Conservation (phyloP, 169 alveolate genomes). For the Cryptosporidium bovis region DNA sequence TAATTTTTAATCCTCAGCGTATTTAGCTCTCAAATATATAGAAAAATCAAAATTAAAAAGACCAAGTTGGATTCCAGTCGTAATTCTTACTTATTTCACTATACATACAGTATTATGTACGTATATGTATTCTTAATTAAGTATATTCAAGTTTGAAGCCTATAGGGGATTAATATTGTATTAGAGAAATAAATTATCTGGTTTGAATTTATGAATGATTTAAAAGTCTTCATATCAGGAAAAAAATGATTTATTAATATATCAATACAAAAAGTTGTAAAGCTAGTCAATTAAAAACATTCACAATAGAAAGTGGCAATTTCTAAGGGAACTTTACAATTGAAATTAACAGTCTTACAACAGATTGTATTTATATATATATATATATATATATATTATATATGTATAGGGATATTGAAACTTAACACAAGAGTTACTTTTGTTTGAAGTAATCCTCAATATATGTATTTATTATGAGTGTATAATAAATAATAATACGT, state of each 20-base stretch:
- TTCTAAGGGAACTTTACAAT: slow-evolving; percentile 47
- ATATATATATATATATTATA: no score
- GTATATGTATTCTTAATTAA: slow-evolving; percentile 17
- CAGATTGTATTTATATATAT: slow-evolving; percentile 43
- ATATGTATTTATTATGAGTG: not conserved
- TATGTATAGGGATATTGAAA: slow-evolving; percentile 35
- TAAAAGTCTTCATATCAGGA: slow-evolving; percentile 66
- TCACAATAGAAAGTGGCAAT: slow-evolving; percentile 13
- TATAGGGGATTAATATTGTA: slow-evolving; percentile 44
- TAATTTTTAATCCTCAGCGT: not conserved
- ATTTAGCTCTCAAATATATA: slow-evolving; percentile 10
- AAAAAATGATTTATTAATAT: slow-evolving; percentile 53
- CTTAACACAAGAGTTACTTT: not conserved
- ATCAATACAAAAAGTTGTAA: slow-evolving; percentile 53
- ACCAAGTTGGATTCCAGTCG: not conserved
- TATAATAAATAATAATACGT: not conserved
- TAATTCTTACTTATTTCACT: no score
- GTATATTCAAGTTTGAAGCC: slow-evolving; percentile 19
- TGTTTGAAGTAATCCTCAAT: not conserved
- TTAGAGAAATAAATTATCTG: slow-evolving; percentile 41
- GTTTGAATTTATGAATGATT: slow-evolving; percentile 30
- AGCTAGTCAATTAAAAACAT: slow-evolving; percentile 40
- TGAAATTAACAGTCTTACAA: slow-evolving; percentile 66
- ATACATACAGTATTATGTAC: no score
- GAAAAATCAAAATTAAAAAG: not conserved